Conservation (phyloP, 2,329 filamentous ascomycete genomes). For the Lecanicillium sp. region DNA sequence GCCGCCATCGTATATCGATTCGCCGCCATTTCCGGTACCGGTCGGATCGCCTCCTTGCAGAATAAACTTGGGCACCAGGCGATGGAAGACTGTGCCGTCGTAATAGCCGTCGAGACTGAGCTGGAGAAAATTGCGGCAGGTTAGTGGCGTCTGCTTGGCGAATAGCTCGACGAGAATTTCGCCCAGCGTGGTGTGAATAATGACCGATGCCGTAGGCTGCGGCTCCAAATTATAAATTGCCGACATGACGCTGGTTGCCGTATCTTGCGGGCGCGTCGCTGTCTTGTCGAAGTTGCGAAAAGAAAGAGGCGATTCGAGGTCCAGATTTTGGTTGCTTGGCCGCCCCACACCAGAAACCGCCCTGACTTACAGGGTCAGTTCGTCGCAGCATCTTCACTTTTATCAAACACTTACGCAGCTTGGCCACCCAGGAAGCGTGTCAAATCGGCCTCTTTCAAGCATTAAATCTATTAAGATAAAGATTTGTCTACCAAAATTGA, state of each 20-base stretch:
- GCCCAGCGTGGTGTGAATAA: slow-evolving; percentile 84
- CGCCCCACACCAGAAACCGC: slow-evolving; percentile 5
- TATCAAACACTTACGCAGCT: no score
- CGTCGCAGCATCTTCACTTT: no score
- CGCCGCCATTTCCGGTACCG: slow-evolving; percentile 83
- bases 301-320: neutral
- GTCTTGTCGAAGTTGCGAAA: slow-evolving; percentile 1
- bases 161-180: slow-evolving; percentile 90
- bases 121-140: slow-evolving; percentile 93
- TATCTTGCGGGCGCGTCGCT: neutral
- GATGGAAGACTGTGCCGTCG: slow-evolving; percentile 88
- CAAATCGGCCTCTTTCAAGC: no score
- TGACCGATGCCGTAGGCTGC: slow-evolving; percentile 84
- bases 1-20: slow-evolving; percentile 85
- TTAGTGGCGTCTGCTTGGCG: slow-evolving; percentile 86
- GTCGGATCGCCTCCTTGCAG: slow-evolving; percentile 93
- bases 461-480: neutral
- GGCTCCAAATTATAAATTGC: slow-evolving; percentile 91
- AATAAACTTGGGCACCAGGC: slow-evolving; percentile 85
- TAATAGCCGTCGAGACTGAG: slow-evolving; percentile 95
- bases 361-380: neutral
- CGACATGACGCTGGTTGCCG: slow-evolving; percentile 56
- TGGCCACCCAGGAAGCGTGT: no score
- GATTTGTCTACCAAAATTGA: neutral
- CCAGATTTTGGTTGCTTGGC: neutral